Evolutionary conservation across 2,329 filamentous ascomycete species (phyloP), one percentile per base, ranked within the genome.

Genomic region (Colletotrichum melonis): DNA sequence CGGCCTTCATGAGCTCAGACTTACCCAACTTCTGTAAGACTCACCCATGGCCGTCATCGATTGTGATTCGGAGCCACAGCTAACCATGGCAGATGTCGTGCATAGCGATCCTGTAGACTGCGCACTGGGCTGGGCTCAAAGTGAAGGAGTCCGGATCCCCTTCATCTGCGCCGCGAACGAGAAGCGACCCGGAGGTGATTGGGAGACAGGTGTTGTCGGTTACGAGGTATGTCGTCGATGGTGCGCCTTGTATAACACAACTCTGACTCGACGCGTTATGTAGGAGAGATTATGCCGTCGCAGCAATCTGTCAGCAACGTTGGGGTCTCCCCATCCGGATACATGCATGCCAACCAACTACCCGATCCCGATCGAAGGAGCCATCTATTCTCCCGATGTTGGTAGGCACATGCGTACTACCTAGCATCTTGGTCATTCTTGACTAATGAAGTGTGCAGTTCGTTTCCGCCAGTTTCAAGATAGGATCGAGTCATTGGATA

Each of bases 151-250:
- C 49, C 81, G 84, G 3, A 88, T 94, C 68, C 91, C 92, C 0
- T 91, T 94, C 72, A 89, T 94, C 74, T 94, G 92, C 76, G 89
- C 91, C 68, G 93, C 93, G 60, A 94, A 95, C 82, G 93, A 95
- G 80, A 93, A 92, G 79, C 87, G 92, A 49, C 88, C 93, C 0
- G 93, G 93, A 11, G 93, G 93, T n/a, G 93, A 95, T 79, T 95
- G 93, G 93, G 93, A 95, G 77, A 92, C 88, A 7, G 87, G 87
- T 74, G 86, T 83, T 14, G 80, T 83, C 3, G 84, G 84, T 42
- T 85, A 85, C 73, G 84, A 86, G 71, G 74, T 75, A 72, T 63
- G 60, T 26, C 22, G 28, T 46, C n/a, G 7, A 16, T 56, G 32
- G 6, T 19, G 19, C 4, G 12, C 14, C 42, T 30, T 19, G 1